Evolutionary conservation across 2,329 filamentous ascomycete genomes (phyloP), one percentile per base, ranked within the genome.

Genomic region (Sporothrix mexicana): DNA sequence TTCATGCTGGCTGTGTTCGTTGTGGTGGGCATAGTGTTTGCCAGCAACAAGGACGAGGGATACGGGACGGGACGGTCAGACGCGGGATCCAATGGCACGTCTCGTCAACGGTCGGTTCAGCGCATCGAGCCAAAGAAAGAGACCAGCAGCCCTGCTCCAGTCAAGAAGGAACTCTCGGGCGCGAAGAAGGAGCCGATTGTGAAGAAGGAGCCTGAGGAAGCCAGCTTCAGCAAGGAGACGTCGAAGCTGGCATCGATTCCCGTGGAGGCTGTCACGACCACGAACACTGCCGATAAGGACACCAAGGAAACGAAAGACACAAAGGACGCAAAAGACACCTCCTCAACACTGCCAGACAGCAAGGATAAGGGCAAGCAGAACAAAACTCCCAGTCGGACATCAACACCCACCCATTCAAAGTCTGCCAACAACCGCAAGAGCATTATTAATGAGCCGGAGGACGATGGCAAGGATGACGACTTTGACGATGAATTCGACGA

Each of bases 1-100:
- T 91, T 91, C 57, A 88, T 92, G 79, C 84, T 85, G 0, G 51
- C 90, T 0, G 90, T 88, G 0, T 97, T 93, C 91, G 79, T 87
- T 1, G 62, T 87, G 0, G 77, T 93, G 76, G 78, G 79, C 70
- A 23, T 84, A 80, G 9, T 71, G 5, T 43, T 69, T 41, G 72
- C 59, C 43, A 67, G 41, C 47, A 30, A 17, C 36, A 36, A 12
- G 9, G 61, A 55, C 17, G 51, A 25, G n/a, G 62, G 20, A 12
- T n/a, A 4, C 51, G n/a, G 10, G 10, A 23, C 15, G 5, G 43
- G 25, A 30, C 36, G 36, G 5, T 57, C 67, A 7, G 23, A 13
- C 25, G 23, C 45, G 6, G 36, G 61, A 17, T 53, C 66, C 25
- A 41, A 30, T 8, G 25, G 17, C 4, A 41, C 47, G 47, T 5